phyloP scores from a whole-genome alignment of 345 rosid species.

The Brassica rapa region DNA sequence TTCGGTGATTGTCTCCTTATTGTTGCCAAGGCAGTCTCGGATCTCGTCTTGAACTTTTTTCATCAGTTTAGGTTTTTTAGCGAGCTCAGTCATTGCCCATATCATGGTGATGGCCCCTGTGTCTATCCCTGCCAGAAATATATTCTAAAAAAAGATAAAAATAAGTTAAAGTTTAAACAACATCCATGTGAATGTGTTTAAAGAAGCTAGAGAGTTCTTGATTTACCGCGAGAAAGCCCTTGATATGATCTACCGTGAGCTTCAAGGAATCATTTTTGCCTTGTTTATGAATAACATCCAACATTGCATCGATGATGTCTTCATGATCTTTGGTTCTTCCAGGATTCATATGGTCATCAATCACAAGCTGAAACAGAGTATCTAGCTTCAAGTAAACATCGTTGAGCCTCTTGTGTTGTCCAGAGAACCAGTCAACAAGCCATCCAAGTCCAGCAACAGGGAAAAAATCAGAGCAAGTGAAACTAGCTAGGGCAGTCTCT shows the following conservation, averaged over 20 bases:
- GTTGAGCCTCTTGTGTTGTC: slow-evolving; percentile 29
- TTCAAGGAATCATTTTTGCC: slow-evolving; percentile 11
- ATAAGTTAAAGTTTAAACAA: neutral
- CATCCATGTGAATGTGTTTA: neutral
- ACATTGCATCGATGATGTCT: slow-evolving; percentile 37
- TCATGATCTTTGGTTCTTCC: slow-evolving; percentile 29
- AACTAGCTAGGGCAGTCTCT: slow-evolving; percentile 28
- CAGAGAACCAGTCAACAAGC: slow-evolving; percentile 35
- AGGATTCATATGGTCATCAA: slow-evolving; percentile 35
- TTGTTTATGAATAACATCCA: slow-evolving; percentile 31
- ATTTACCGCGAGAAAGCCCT: slow-evolving; percentile 31
- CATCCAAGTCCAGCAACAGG: slow-evolving; percentile 32
- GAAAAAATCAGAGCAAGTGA: slow-evolving; percentile 37
- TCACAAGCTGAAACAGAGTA: slow-evolving; percentile 25
- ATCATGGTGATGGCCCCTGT: slow-evolving; percentile 37
- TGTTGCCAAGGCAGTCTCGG: slow-evolving; percentile 39
- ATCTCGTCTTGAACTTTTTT: slow-evolving; percentile 50
- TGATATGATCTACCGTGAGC: slow-evolving; percentile 31
- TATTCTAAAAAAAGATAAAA: slow-evolving; percentile 16
- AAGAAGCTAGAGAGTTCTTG: neutral
- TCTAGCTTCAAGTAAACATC: slow-evolving; percentile 27
- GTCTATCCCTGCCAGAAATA: slow-evolving; percentile 38
- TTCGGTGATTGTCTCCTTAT: slow-evolving; percentile 42
- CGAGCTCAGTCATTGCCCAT: slow-evolving; percentile 51
- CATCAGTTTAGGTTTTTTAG: slow-evolving; percentile 44